Evolutionary conservation across 805 yeast species (phyloP), one percentile per base, ranked within the genome.

Genomic region (Candida quercuum): DNA sequence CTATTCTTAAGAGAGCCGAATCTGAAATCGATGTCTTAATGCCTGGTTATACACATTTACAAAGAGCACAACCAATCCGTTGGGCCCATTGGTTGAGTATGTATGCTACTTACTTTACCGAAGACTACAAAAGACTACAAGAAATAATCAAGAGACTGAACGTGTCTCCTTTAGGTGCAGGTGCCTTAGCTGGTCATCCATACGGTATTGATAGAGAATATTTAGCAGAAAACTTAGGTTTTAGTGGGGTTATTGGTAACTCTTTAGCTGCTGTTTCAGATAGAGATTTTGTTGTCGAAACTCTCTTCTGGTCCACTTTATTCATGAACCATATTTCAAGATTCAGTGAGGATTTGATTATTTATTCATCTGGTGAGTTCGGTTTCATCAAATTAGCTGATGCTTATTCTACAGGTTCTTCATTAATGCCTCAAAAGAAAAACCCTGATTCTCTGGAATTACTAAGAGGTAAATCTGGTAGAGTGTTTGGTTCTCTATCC

Each of bases 21-120:
- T 59, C 71, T 24, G 99, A 93, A 65, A 85, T 93, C 42, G 95
- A 84, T 51, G 84, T 83, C 15, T 72, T 93, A 57, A 93, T 93
- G 98, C 99, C 99, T 10, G 99, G 99, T 31, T 93, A 93, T 68
- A 93, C 99, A 12, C 99, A 93, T 67, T 70, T 93, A 59, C 99
- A 93, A 71, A 84, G 96, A 61, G 98, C 98, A 2, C 99, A 66
- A 36, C 99, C 99, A n/a, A 93, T 93, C 56, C 78, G 99, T 66
- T 93, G 99, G 99, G 72, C 97, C 1, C 99, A 93, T 61, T 91
- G 97, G 96, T 71, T 93, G 48, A 78, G 91, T 49, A 80, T 87
- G 59, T 91, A 93, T 56, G 97, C 96, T 27, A 91, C 99, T 2
- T 93, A 89, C 59, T 82, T 93, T 63, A 76, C 89, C 9, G 88